Base-by-base conservation (phyloP, 495 filamentous ascomycete species). In the Daldinia bambusicola region DNA sequence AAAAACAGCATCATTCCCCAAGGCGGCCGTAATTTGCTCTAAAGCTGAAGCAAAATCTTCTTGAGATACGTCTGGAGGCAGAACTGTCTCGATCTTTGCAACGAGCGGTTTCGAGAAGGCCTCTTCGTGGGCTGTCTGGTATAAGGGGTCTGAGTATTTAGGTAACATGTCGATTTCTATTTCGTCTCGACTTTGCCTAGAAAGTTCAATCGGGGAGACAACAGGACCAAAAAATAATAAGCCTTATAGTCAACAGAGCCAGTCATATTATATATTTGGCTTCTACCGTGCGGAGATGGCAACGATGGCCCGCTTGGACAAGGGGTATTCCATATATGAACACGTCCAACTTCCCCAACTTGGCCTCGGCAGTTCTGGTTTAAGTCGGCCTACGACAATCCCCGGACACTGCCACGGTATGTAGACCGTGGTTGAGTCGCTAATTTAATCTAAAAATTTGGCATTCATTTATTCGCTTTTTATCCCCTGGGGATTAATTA, bases 61-160 rank as follows among this genome's bases (percentile, higher is more conserved):
- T n/a, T 72, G 62, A 16, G 74, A 67, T 7, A 84, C 76, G 4
- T 80, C 83, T 1, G 82, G 82, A 0, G 83, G 83, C 1, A 84
- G 74, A 5, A 83, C 78, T 7, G 50, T 30, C 37, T 70, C 22
- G 14, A 76, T 65, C 4, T 66, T 63, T 12, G 30, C 32, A 18
- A 66, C 55, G 36, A 76, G 64, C n/a, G 74, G 74, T 18, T 71
- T 71, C 7, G 74, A 71, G 40, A 76, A 76, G 1, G 66, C 66
- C 9, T 71, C 64, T 6, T 76, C 71, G 57, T 76, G 74, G 7
- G 74, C 74, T 14, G 60, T 51, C 45, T 76, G 74, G 37, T 76
- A 76, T 36, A 73, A 0, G n/a, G 70, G 66, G 51, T 73, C 61
- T 34, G 61, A 55, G 40, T 73, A 73, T 41, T 38, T 73, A n/a